Conservation (phyloP, 768 basidiomycete genomes). For the Serendipita vermifera region DNA sequence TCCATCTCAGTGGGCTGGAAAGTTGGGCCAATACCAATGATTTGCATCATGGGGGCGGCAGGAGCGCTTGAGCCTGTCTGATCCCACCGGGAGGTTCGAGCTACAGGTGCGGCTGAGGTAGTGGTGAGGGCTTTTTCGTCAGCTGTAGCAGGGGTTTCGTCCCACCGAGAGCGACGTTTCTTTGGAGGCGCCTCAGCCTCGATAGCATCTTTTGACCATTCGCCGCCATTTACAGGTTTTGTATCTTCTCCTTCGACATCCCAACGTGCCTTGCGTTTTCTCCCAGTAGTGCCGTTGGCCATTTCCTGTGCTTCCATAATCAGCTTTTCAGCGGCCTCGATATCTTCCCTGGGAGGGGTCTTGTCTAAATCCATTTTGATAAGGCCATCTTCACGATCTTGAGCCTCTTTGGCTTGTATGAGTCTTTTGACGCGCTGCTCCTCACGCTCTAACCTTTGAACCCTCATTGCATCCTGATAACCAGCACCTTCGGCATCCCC, state of each 20-base stretch:
- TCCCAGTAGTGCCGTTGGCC: conserved; percentile 31
- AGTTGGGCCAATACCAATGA: conserved; percentile 77
- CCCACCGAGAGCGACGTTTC: conserved; percentile 93
- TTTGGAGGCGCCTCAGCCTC: conserved; percentile 60
- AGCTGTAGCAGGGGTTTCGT: conserved; percentile 59
- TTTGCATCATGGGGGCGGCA: conserved; percentile 45
- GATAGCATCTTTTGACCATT: conserved; percentile 64
- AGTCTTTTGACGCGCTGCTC: conserved; percentile 70
- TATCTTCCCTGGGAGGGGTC: conserved; percentile 75
- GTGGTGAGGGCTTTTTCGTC: conserved; percentile 31
- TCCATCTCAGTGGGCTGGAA: conserved; percentile 67
- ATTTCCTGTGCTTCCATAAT: conserved; percentile 38
- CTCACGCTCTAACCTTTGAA: conserved; percentile 84
- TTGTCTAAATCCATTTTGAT: conserved; percentile 82
- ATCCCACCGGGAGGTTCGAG: conserved; percentile 94
- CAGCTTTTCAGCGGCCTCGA: conserved; percentile 59
- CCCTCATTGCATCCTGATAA: conserved; percentile 93
- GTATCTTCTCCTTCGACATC: conserved; percentile 62
- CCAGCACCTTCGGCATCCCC: conserved; percentile 59
- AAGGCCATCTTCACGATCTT: conserved; percentile 53
- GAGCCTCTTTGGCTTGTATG: conserved; percentile 80
- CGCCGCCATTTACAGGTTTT: conserved; percentile 43
- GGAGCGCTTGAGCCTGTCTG: conserved; percentile 79
- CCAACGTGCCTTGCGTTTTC: conserved; percentile 72
- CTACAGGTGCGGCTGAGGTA: conserved; percentile 42